Evolutionary conservation across 140 eudicot species (phyloP).

Genomic region (Erigeron philadelphicus): DNA sequence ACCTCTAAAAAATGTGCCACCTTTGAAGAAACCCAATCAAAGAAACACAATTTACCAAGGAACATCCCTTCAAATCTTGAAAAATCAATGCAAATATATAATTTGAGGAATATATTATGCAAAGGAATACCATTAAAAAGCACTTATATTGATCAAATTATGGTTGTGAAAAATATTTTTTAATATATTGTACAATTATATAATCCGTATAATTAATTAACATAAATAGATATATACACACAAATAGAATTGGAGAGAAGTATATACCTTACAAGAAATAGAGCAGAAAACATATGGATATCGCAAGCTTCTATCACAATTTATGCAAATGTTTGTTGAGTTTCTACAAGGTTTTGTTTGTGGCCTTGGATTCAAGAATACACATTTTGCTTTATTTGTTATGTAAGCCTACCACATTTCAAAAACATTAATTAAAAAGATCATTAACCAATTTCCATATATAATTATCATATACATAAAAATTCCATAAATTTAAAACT

Average conservation of each 20-base stretch:
- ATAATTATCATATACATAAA: background rate
- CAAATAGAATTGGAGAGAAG: background rate
- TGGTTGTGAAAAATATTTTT: no score
- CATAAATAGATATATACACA: background rate
- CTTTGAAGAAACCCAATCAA: slow-evolving; percentile 18
- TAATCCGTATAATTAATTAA: no score
- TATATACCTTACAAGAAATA: slow-evolving; percentile 69
- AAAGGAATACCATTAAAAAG: background rate
- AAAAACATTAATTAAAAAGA: background rate
- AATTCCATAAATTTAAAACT: slow-evolving; percentile 23
- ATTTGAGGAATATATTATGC: background rate
- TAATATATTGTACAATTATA: background rate
- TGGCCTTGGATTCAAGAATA: slow-evolving; percentile 63
- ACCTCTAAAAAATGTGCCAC: slow-evolving; percentile 35
- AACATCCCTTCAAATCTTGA: slow-evolving; percentile 26
- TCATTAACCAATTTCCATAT: background rate
- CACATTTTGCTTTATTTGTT: slow-evolving; percentile 62
- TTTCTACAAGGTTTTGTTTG: slow-evolving; percentile 37
- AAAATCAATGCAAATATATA: slow-evolving; percentile 1
- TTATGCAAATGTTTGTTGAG: slow-evolving; percentile 42
- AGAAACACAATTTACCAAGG: slow-evolving; percentile 36
- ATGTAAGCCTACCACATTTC: slow-evolving; percentile 43
- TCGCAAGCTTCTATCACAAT: slow-evolving; percentile 64
- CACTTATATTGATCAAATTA: no score
- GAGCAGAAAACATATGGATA: slow-evolving; percentile 62